Evolutionary conservation across 257 asterid species (phyloP).

Genomic region (Solanum clarkiae): DNA sequence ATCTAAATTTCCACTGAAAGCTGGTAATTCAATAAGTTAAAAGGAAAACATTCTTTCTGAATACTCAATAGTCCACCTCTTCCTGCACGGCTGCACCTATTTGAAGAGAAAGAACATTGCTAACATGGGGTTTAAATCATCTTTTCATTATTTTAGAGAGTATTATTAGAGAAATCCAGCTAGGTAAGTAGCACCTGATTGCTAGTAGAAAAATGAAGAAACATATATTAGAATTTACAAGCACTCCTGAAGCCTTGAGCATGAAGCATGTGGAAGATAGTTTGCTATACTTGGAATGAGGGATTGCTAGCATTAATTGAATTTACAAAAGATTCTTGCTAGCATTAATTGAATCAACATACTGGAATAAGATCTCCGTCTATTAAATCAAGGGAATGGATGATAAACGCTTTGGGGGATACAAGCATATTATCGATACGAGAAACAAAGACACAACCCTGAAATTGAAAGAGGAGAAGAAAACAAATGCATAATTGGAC

Average conservation of each 20-base stretch:
- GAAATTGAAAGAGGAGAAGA: background rate
- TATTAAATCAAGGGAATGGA: background rate
- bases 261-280: background rate
- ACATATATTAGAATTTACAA: background rate
- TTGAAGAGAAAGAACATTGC: background rate
- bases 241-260: background rate
- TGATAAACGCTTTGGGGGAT: background rate
- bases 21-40: background rate
- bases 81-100: background rate
- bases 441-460: background rate
- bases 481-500: background rate
- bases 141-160: background rate
- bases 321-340: background rate
- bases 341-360: background rate
- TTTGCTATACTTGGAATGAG: background rate
- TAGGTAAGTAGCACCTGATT: background rate
- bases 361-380: background rate
- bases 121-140: background rate
- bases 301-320: background rate
- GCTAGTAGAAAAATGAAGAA: background rate
- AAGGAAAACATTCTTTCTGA: background rate
- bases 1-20: background rate
- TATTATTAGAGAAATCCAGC: background rate
- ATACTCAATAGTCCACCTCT: background rate
- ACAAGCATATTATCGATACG: background rate